Evolutionary conservation across 495 filamentous ascomycete species (phyloP), one percentile per base, ranked within the genome.

Genomic region (Chaetomium tenue): DNA sequence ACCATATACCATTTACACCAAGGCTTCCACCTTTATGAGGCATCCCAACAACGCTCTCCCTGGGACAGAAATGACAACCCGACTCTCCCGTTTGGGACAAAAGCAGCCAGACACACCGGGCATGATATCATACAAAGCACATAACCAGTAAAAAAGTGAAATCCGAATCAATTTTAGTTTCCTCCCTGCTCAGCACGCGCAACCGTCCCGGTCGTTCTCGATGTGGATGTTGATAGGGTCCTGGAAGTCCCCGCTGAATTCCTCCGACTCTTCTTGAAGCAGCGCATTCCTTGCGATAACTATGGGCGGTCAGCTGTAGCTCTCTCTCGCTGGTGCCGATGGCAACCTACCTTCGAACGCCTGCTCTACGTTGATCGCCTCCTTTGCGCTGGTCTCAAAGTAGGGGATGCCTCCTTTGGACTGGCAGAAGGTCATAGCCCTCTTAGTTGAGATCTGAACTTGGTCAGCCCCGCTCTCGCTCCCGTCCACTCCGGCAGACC

Each of bases 361-460:
- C 77, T 97, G 91, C 80, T 99, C 94, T 16, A 99, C 94, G 70
- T 98, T 97, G 73, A 97, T 87, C 28, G 93, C 95, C 76, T 99
- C 94, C 82, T 99, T 99, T 44, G 94, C 94, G 78, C 93, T 97
- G 8, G 94, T 98, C 84, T 99, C 94, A 71, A 98, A 99, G 76
- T 98, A 99, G 3, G 95, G 95, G 66, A 98, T 97, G 59, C 88
- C 90, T 30, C 95, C 95, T 77, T 97, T 97, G 26, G 91, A 94
- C 77, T 96, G 91, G 75, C 95, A 99, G 78, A 97, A 99, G 9
- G 93, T 91, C 88, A 91, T 93, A 23, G 94, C 94, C 63, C 93
- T 84, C 83, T 97, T 97, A 67, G 87, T 90, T 16, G 92, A 94
- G 66, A 99, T 94, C 88, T 89, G 63, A 26, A 33, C 15, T 20